A percentile compares a stretch with the other conserved stretches of the same genome.
These are phyloP conservation scores for Aspergillus pseudoglaucus DNA, from an alignment of 2,329 filamentous ascomycete genomes.

Conservation along the genomic window DNA sequence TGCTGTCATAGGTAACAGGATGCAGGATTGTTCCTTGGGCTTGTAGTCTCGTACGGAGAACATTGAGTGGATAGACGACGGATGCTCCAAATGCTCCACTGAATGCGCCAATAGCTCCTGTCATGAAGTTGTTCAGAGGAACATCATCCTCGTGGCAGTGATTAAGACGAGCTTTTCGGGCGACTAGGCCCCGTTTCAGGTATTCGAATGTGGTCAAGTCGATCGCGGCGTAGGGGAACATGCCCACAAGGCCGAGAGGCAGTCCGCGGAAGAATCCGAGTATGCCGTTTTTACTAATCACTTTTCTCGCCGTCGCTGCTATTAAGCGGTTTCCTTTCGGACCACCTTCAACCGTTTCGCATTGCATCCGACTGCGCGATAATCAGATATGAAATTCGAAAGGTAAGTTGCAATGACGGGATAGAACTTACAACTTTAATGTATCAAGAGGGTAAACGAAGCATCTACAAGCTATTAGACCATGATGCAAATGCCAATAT, in stretches of 20 bases:
- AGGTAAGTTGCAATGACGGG: neutral
- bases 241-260: slow-evolving; percentile 87
- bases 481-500: slow-evolving; percentile 1
- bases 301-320: slow-evolving; percentile 73
- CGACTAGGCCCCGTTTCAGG: slow-evolving; percentile 68
- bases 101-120: slow-evolving; percentile 81
- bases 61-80: slow-evolving; percentile 92
- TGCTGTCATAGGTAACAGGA: slow-evolving; percentile 80
- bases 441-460: slow-evolving; percentile 89
- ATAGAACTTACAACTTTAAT: slow-evolving; percentile 49
- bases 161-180: slow-evolving; percentile 60
- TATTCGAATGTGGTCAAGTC: slow-evolving; percentile 95
- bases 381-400: slow-evolving; percentile 3
- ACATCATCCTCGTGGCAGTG: slow-evolving; percentile 79
- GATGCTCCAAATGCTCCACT: slow-evolving; percentile 88
- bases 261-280: slow-evolving; percentile 82
- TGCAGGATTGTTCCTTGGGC: slow-evolving; percentile 93
- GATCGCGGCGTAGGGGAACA: slow-evolving; percentile 97
- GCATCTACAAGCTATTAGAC: slow-evolving; percentile 50
- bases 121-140: slow-evolving; percentile 70
- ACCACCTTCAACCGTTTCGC: slow-evolving; percentile 82
- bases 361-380: slow-evolving; percentile 71
- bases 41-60: slow-evolving; percentile 84
- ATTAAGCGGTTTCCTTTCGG: slow-evolving; percentile 78
- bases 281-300: slow-evolving; percentile 71